Percentiles rank a stretch among this genome's conserved stretches.
These are phyloP conservation scores for Xerocomus nothofagi DNA, from an alignment of 1,284 basidiomycete species.

Conservation along the genomic window DNA sequence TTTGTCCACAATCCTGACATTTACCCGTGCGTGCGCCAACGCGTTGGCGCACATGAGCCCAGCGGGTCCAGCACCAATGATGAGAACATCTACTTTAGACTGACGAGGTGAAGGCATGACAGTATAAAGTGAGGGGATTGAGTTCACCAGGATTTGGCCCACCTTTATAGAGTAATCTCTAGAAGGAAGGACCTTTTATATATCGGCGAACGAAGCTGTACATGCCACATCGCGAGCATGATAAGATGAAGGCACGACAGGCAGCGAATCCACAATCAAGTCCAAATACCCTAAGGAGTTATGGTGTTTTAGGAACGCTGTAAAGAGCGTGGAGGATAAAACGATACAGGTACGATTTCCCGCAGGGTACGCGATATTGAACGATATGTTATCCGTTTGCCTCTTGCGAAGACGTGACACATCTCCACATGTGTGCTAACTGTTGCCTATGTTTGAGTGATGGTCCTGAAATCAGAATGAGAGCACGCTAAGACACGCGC, in stretches of 20 bases:
- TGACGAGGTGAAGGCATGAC: too few relatives aligned
- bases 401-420: background rate
- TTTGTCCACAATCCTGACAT: too few relatives aligned
- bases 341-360: conserved; percentile 2
- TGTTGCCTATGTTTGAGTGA: background rate
- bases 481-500: background rate
- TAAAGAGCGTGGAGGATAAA: background rate
- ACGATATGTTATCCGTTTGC: background rate
- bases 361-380: background rate
- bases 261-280: background rate
- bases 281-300: background rate
- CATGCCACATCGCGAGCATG: background rate
- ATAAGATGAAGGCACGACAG: background rate
- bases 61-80: too few relatives aligned
- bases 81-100: too few relatives aligned
- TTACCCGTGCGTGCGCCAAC: too few relatives aligned
- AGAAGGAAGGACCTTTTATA: background rate
- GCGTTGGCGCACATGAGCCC: too few relatives aligned
- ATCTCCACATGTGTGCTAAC: background rate
- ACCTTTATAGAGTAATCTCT: conserved; percentile 1
- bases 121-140: too few relatives aligned
- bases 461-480: background rate
- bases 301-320: background rate
- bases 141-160: background rate
- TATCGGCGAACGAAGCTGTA: background rate